phyloP scores from a whole-genome alignment of 108 stramenopile genomes.

The Hondaea fermentalgiana region DNA sequence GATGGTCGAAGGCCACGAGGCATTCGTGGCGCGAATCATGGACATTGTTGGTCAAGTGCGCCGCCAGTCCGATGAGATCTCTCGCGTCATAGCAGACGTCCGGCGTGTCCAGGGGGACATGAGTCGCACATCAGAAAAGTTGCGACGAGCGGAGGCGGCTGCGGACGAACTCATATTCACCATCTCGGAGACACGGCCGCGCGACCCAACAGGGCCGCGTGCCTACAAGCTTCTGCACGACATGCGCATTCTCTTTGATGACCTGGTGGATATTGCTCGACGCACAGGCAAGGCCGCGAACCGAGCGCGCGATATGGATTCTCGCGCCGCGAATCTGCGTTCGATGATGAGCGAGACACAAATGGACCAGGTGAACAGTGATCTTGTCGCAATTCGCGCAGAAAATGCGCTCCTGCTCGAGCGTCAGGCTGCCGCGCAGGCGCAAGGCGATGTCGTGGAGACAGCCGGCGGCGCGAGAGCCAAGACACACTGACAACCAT shows the following conservation, averaged over 20 bases:
- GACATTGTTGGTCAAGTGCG: background rate
- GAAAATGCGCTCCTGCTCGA: background rate
- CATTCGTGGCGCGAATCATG: background rate
- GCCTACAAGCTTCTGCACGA: background rate
- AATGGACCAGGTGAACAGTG: background rate
- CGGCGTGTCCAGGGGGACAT: background rate
- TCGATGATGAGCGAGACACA: background rate
- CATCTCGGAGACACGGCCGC: background rate
- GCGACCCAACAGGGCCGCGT: background rate
- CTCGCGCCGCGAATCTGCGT: background rate
- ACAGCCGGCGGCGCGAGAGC: too few relatives aligned
- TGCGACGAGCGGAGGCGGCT: background rate
- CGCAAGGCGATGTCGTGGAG: too few relatives aligned
- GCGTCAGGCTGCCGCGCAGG: background rate
- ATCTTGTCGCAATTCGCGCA: background rate
- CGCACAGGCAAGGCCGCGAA: background rate
- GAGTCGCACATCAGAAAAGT: background rate
- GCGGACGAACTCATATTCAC: background rate
- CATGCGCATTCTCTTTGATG: background rate
- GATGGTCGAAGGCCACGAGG: too few relatives aligned
- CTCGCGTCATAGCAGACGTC: background rate
- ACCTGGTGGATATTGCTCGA: background rate
- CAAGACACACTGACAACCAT: too few relatives aligned
- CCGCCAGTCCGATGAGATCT: background rate
- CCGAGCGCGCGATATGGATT: background rate